phyloP scores from a whole-genome alignment of 371 early-diverging fungal genomes.

The Lichtheimia ramosa region DNA sequence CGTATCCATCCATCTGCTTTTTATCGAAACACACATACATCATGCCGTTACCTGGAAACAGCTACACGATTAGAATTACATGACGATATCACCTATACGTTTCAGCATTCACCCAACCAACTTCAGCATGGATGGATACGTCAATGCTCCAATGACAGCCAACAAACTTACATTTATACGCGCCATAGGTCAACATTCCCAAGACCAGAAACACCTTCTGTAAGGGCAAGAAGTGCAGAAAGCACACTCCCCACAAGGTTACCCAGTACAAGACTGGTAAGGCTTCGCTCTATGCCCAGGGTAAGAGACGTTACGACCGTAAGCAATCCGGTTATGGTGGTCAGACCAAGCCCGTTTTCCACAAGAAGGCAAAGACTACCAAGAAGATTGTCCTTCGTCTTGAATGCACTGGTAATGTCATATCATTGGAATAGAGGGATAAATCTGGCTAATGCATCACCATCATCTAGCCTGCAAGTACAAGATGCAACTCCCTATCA shows the following conservation, averaged over 20 bases:
- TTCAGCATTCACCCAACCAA: too few relatives aligned
- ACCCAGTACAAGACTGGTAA: constrained; percentile 99
- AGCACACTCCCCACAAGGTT: constrained; percentile 99
- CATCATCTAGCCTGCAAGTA: constrained; percentile 79
- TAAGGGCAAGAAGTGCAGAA: constrained; percentile 94
- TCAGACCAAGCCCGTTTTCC: constrained; percentile 99
- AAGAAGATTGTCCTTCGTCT: constrained; percentile 99
- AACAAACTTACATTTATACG: too few relatives aligned
- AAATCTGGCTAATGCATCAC: background rate
- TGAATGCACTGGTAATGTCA: constrained; percentile 81
- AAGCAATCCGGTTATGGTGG: constrained; percentile 98
- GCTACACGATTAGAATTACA: too few relatives aligned
- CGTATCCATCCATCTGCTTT: too few relatives aligned
- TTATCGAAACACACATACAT: too few relatives aligned
- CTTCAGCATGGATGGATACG: too few relatives aligned
- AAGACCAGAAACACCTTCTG: constrained; percentile 98
- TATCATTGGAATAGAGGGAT: background rate
- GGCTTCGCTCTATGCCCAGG: constrained; percentile 97
- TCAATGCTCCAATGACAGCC: too few relatives aligned
- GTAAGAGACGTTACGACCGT: constrained; percentile 68
- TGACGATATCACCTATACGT: too few relatives aligned
- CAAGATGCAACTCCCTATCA: constrained; percentile 92
- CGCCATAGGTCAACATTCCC: constrained; percentile 93
- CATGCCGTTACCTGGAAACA: too few relatives aligned
- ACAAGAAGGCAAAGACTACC: constrained; percentile 97